A percentile compares a stretch with the other conserved stretches of the same genome.
These are phyloP conservation scores for Rosellinia necatrix DNA, from an alignment of 2,329 filamentous ascomycete species.

Conservation along the genomic window DNA sequence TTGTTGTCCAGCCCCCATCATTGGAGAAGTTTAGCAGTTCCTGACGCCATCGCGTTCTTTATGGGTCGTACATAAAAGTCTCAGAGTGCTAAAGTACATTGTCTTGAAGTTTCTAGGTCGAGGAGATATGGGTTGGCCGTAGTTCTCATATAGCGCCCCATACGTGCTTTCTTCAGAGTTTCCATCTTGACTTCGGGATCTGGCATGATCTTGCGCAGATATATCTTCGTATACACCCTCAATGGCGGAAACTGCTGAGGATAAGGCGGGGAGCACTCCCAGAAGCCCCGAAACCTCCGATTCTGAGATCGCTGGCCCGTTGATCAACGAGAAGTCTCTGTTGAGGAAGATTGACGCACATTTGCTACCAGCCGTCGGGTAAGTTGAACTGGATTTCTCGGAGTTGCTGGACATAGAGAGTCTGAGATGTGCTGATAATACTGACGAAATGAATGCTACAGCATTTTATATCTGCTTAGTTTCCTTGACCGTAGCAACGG, in stretches of 20 bases:
- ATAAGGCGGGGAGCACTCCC: conserved; percentile 12
- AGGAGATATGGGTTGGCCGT: background rate
- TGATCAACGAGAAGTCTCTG: conserved; percentile 59
- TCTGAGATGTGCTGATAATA: background rate
- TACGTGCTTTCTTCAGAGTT: too few relatives aligned
- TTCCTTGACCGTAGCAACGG: conserved; percentile 64
- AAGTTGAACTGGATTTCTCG: background rate
- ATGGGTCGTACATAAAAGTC: background rate
- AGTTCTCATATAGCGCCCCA: background rate
- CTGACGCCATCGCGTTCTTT: conserved; percentile 16
- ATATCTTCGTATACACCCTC: background rate
- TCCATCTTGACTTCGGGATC: too few relatives aligned
- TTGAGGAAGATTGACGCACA: conserved; percentile 60
- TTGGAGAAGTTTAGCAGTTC: conserved; percentile 4
- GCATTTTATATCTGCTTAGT: conserved; percentile 57
- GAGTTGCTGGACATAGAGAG: background rate
- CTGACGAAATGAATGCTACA: conserved; percentile 4
- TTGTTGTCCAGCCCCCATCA: background rate
- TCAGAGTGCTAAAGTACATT: too few relatives aligned
- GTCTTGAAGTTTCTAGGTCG: background rate
- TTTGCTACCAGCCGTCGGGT: conserved; percentile 58
- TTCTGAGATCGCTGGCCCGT: conserved; percentile 28
- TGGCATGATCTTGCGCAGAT: too few relatives aligned
- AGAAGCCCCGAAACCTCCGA: conserved; percentile 27
- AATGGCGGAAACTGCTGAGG: conserved; percentile 25